phyloP scores from a whole-genome alignment of 306 rosid species.

The Gillenia trifoliata region DNA sequence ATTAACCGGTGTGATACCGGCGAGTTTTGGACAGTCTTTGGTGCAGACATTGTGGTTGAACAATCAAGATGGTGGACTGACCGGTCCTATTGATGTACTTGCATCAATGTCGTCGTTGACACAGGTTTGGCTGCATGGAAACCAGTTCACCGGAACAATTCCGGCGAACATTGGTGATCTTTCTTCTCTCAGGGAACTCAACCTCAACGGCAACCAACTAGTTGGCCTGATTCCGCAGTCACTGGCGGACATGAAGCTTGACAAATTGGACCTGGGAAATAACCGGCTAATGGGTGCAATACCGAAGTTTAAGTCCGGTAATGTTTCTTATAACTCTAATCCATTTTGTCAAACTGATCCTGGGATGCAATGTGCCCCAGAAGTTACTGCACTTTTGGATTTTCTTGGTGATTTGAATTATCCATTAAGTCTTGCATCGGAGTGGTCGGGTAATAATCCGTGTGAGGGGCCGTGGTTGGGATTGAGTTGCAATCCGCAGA shows the following conservation, averaged over 20 bases:
- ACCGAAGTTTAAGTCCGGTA: conserved; percentile 56
- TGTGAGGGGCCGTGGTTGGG: conserved; percentile 74
- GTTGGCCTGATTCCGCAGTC: conserved; percentile 59
- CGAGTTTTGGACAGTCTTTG: conserved; percentile 49
- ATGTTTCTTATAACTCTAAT: conserved; percentile 45
- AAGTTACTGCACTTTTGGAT: conserved; percentile 52
- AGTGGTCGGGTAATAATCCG: conserved; percentile 76
- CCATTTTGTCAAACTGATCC: conserved; percentile 57
- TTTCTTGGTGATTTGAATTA: conserved; percentile 53
- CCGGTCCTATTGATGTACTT: conserved; percentile 56
- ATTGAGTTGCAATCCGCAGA: conserved; percentile 51
- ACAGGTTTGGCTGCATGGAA: conserved; percentile 81
- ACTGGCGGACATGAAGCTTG: conserved; percentile 56
- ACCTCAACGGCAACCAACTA: conserved; percentile 61
- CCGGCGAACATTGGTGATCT: conserved; percentile 59
- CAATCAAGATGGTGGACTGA: conserved; percentile 58
- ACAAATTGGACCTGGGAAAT: conserved; percentile 55
- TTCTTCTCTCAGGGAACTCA: conserved; percentile 59
- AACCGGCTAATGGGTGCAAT: conserved; percentile 71
- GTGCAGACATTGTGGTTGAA: conserved; percentile 80
- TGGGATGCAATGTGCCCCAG: conserved; percentile 53
- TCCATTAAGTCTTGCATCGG: conserved; percentile 52
- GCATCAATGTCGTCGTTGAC: conserved; percentile 55
- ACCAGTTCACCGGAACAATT: conserved; percentile 58
- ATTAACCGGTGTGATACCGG: conserved; percentile 50